Base-by-base conservation (phyloP, 768 basidiomycete species). In the Amyloporia xantha region DNA sequence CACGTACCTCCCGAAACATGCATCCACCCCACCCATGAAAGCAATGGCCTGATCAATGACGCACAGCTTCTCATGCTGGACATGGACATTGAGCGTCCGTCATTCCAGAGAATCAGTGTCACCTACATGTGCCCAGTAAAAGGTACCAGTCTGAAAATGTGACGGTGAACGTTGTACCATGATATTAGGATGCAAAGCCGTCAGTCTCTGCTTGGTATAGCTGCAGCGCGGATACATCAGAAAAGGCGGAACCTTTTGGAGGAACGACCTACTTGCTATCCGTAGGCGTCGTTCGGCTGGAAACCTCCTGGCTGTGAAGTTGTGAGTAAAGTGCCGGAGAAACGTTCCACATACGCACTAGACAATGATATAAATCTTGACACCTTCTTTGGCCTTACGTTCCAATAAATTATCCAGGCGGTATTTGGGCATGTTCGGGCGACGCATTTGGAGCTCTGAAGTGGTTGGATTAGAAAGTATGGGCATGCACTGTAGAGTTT, bases 121-220 rank as follows among this genome's bases (percentile, higher is more conserved):
- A 68, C 84, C 57, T 60, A 95, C 93, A 69, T 98, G 96, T 23
- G 95, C 94, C 96, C 96, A 99, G 62, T 96, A 94, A 64, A 95
- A 92, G 2, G 93, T 98, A 11, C 94, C 94, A 0, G 94, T 96
- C 62, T 91, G 87, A 66, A 97, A 92, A 67, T 99, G 96, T 2
- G 91, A 95, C 0, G 96, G 96, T 4, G 95, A 97, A 21, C 96
- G 82, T 62, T 99, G 96, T 2, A 98, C 83, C 81, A 93, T 83
- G 47, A 99, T 87, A 66, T 98, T 97, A 3, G 84, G 81, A 62
- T 98, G 95, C 11, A 99, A 68, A 1, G 73, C 76, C 19, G 76
- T 75, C 23, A 99, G 65, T 24, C 78, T 77, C 57, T 89, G 86
- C 60, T 99, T 99, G 24, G 94, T 73, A 64, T 97, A 96, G 59